These are phyloP conservation scores for Apiotrichum domesticum DNA, from an alignment of 1,284 basidiomycete species.

Conservation along the genomic window DNA sequence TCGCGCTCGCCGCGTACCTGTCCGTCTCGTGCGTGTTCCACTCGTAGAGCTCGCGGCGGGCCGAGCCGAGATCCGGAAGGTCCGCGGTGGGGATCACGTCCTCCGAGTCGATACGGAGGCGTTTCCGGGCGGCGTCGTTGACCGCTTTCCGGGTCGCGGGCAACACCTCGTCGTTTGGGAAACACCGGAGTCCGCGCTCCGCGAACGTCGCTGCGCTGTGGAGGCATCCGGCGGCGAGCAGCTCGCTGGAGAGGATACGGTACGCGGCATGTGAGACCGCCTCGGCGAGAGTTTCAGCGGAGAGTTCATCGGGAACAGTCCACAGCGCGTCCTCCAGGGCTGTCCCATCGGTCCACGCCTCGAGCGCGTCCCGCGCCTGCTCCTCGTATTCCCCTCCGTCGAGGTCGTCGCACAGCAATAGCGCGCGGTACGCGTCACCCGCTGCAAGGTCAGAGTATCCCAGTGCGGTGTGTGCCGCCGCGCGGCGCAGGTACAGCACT, in stretches of 20 bases:
- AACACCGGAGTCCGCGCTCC: conserved; percentile 5
- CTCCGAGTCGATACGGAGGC: background rate
- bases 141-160: background rate
- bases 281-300: background rate
- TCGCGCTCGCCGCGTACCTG: conserved; percentile 6
- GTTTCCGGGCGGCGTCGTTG: conserved; percentile 2
- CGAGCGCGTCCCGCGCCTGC: conserved; percentile 5
- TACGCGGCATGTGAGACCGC: conserved; percentile 5
- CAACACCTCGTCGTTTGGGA: conserved; percentile 1
- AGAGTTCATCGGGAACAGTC: background rate
- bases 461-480: background rate
- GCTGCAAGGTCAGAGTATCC: conserved; percentile 14
- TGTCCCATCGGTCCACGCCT: background rate
- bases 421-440: conserved; percentile 14
- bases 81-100: conserved; percentile 1
- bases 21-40: conserved; percentile 16
- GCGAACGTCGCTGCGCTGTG: conserved; percentile 6
- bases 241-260: conserved; percentile 4
- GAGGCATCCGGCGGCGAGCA: conserved; percentile 9
- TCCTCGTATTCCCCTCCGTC: conserved; percentile 12
- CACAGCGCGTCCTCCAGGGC: background rate
- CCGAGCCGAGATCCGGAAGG: conserved; percentile 4
- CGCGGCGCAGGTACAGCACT: conserved; percentile 8
- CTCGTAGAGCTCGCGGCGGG: conserved; percentile 12
- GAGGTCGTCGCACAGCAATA: conserved; percentile 13